Evolutionary conservation across 2,329 filamentous ascomycete genomes (phyloP).

Genomic region (Hawksworthiomyces lignivorus): DNA sequence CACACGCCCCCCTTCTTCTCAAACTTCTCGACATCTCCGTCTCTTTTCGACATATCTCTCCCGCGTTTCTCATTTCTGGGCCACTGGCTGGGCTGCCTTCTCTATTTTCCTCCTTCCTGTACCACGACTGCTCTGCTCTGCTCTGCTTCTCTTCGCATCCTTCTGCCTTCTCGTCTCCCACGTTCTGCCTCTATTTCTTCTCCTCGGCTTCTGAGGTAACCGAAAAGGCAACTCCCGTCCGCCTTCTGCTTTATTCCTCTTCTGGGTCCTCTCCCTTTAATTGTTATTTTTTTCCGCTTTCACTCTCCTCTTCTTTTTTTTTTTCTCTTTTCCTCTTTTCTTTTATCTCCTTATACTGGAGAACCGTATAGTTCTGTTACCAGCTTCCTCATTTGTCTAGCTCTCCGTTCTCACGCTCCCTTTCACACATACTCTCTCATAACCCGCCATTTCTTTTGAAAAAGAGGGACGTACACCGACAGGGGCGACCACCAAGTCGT

Average conservation of each 20-base stretch:
- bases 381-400: constrained; percentile 5
- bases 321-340: not conserved
- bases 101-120: not conserved
- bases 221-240: not conserved
- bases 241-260: not conserved
- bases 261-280: too few species aligned
- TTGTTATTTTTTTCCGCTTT: constrained; percentile 3
- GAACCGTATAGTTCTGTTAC: not conserved
- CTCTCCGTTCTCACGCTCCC: not conserved
- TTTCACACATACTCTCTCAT: not conserved
- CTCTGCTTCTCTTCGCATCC: not conserved
- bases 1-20: not conserved
- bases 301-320: not conserved
- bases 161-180: not conserved
- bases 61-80: too few species aligned
- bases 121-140: not conserved
- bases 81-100: not conserved
- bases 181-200: not conserved
- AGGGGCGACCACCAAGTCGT: too few species aligned
- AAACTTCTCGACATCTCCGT: not conserved
- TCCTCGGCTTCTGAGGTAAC: constrained; percentile 3
- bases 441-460: not conserved
- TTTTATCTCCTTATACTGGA: constrained; percentile 3
- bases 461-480: too few species aligned
- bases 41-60: too few species aligned